Evolutionary conservation across 2,329 filamentous ascomycete species (phyloP).

Genomic region (Colletotrichum chrysophilum): DNA sequence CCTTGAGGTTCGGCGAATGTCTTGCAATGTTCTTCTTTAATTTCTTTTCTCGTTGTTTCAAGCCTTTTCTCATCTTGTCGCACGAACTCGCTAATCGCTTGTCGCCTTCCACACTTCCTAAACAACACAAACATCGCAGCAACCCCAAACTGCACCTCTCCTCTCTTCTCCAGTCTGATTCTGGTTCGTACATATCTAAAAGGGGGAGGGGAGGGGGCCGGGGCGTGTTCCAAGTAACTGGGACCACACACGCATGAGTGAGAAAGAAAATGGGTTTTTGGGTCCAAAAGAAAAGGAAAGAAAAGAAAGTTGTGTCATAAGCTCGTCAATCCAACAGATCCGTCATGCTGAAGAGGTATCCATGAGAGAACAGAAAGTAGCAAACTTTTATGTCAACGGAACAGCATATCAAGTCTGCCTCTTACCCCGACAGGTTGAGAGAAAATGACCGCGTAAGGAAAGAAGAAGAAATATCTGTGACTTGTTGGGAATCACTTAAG

Average conservation of each 20-base stretch:
- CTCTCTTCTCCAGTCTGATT: not conserved
- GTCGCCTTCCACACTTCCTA: not conserved
- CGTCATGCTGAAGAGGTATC: constrained; percentile 24
- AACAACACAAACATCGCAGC: not conserved
- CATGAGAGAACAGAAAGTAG: constrained; percentile 23
- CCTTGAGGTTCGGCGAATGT: not conserved
- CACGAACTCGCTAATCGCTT: not conserved
- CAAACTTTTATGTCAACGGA: constrained; percentile 20
- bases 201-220: not conserved
- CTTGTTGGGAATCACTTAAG: constrained; percentile 22
- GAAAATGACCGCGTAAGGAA: constrained; percentile 19
- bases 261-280: not conserved
- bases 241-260: not conserved
- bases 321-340: constrained; percentile 22
- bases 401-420: constrained; percentile 20
- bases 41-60: not conserved
- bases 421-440: constrained; percentile 16
- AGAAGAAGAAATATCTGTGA: constrained; percentile 11
- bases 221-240: not conserved
- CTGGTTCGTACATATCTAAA: not conserved
- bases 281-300: not conserved
- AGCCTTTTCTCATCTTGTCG: not conserved
- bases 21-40: not conserved
- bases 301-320: constrained; percentile 2
- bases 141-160: not conserved